phyloP scores from a whole-genome alignment of 805 yeast species.

The Myxozyma neotropica region DNA sequence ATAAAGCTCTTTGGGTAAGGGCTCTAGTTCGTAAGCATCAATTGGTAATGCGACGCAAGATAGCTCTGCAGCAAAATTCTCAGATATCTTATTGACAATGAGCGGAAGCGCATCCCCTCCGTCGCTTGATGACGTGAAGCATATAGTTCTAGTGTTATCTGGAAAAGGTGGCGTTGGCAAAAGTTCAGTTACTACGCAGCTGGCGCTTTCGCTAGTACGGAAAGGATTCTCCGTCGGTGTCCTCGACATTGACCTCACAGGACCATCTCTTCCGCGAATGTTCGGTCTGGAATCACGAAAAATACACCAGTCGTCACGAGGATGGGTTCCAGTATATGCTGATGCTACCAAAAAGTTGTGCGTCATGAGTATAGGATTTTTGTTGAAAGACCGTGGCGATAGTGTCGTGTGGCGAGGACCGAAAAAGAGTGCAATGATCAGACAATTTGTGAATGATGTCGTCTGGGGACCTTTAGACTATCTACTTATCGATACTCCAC shows the following conservation, averaged over 20 bases:
- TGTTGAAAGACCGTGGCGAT: conserved; percentile 79
- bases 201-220: conserved; percentile 76
- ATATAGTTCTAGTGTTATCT: conserved; percentile 78
- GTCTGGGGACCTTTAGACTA: conserved; percentile 83
- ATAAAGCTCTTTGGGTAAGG: too few relatives aligned
- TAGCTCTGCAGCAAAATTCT: neutral
- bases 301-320: conserved; percentile 76
- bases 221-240: conserved; percentile 88
- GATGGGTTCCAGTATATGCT: conserved; percentile 89
- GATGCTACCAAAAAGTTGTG: conserved; percentile 50
- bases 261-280: conserved; percentile 96
- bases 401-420: conserved; percentile 99
- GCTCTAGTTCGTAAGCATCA: too few relatives aligned
- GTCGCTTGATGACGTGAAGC: conserved; percentile 59
- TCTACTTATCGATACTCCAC: conserved; percentile 92
- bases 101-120: neutral
- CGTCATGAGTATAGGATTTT: conserved; percentile 86
- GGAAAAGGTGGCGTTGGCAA: conserved; percentile 99
- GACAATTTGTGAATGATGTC: conserved; percentile 89
- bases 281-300: conserved; percentile 83
- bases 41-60: neutral
- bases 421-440: conserved; percentile 95
- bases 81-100: neutral
- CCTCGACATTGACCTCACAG: conserved; percentile 91
- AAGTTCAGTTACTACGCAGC: conserved; percentile 91